Conservation (phyloP, 192 early-diverging fungal species). For the Podila minutissima region DNA sequence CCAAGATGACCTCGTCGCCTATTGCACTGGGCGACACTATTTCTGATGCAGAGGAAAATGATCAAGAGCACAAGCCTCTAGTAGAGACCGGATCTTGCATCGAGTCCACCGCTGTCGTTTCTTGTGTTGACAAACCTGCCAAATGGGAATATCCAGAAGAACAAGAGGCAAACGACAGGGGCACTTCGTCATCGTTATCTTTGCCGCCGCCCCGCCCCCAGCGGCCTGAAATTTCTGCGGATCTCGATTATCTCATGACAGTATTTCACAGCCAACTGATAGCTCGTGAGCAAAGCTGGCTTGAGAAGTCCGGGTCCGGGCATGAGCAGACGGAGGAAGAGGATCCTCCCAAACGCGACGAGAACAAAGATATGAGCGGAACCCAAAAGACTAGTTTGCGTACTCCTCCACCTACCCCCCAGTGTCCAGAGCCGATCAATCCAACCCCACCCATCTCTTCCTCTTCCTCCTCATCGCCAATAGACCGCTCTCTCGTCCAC, state of each 20-base stretch:
- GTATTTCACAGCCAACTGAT: not conserved
- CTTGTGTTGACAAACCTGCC: not conserved
- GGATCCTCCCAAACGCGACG: too few species aligned
- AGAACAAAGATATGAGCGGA: too few species aligned
- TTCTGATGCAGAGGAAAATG: not conserved
- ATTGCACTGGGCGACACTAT: not conserved
- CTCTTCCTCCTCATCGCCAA: too few species aligned
- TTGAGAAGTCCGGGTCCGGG: not conserved
- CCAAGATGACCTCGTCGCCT: not conserved
- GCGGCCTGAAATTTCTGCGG: not conserved
- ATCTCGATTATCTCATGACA: not conserved
- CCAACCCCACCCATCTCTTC: too few species aligned
- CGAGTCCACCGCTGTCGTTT: not conserved
- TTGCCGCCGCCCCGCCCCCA: not conserved
- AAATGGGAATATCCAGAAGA: not conserved
- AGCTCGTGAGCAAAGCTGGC: not conserved
- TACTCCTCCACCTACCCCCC: too few species aligned
- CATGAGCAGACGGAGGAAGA: too few species aligned
- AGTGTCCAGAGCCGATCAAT: too few species aligned
- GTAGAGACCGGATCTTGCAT: not conserved
- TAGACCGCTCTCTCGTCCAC: too few species aligned
- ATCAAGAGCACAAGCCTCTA: not conserved
- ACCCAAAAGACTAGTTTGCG: too few species aligned
- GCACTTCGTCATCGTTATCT: not conserved
- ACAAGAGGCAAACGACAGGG: not conserved